phyloP scores from a whole-genome alignment of 2,329 filamentous ascomycete genomes.

The Lecanosticta acicola region DNA sequence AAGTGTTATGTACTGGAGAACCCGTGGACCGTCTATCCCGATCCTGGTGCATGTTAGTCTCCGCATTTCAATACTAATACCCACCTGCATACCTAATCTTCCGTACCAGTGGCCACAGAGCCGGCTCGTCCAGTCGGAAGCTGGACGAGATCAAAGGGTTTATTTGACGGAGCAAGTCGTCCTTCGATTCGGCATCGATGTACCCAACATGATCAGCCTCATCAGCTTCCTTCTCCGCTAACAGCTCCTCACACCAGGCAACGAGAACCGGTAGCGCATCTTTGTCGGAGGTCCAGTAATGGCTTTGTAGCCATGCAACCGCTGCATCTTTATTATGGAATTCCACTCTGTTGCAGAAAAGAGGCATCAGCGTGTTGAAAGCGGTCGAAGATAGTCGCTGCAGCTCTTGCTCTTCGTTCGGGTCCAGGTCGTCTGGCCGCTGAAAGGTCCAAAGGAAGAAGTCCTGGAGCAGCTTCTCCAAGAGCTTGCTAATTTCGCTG shows the following conservation, averaged over 20 bases:
- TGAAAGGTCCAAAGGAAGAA: conserved; percentile 12
- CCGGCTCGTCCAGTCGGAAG: background rate
- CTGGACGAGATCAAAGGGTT: conserved; percentile 6
- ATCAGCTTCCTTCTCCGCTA: too few species aligned
- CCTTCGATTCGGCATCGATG: background rate
- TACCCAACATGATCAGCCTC: background rate
- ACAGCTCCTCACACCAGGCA: too few species aligned
- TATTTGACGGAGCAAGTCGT: background rate
- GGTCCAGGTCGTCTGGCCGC: conserved; percentile 9
- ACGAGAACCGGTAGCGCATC: too few species aligned
- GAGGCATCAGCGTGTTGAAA: conserved; percentile 9
- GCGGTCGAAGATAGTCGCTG: conserved; percentile 6
- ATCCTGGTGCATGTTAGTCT: conserved; percentile 4
- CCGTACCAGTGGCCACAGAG: conserved; percentile 14
- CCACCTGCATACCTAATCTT: conserved; percentile 2
- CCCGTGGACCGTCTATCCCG: conserved; percentile 4
- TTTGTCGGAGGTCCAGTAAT: too few species aligned
- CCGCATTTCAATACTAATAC: background rate
- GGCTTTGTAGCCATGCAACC: conserved; percentile 1
- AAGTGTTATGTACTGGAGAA: conserved; percentile 8
- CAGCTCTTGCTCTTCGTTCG: conserved; percentile 11
- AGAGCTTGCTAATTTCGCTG: conserved; percentile 4
- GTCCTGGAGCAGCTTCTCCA: conserved; percentile 9
- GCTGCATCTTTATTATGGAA: conserved; percentile 1
- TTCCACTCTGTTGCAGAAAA: conserved; percentile 17